Evolutionary conservation across 2,329 filamentous ascomycete genomes (phyloP).

Genomic region (Neonectria sp.): DNA sequence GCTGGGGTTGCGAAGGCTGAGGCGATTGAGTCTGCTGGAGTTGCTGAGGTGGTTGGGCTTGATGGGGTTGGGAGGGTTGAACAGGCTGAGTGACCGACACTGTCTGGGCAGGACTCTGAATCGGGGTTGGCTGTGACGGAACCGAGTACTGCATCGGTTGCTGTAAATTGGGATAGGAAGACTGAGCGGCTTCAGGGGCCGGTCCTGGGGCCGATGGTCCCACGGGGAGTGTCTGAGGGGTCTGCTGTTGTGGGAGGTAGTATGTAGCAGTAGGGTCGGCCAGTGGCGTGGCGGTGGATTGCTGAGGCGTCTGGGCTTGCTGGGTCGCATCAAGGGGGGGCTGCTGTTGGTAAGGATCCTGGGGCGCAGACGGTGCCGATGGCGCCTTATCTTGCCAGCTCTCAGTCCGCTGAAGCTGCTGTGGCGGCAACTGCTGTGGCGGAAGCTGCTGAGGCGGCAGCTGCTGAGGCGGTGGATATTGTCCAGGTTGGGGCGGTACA

Average conservation of each 20-base stretch:
- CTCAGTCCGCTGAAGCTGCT: slow-evolving; percentile 63
- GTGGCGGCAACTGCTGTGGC: slow-evolving; percentile 58
- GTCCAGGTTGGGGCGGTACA: slow-evolving; percentile 55
- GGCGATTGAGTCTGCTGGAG: slow-evolving; percentile 46
- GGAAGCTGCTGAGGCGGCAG: slow-evolving; percentile 54
- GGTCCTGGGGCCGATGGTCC: slow-evolving; percentile 57
- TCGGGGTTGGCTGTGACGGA: slow-evolving; percentile 51
- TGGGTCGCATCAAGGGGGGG: slow-evolving; percentile 46
- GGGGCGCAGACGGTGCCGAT: slow-evolving; percentile 56
- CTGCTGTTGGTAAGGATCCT: slow-evolving; percentile 50
- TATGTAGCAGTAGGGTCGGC: slow-evolving; percentile 70
- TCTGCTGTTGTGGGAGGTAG: slow-evolving; percentile 67
- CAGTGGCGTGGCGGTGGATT: slow-evolving; percentile 46
- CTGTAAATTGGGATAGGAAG: slow-evolving; percentile 68
- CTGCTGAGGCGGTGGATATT: slow-evolving; percentile 63
- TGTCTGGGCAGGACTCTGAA: slow-evolving; percentile 48
- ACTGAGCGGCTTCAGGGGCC: slow-evolving; percentile 60
- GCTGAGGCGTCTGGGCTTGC: slow-evolving; percentile 50
- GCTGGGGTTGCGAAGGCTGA: slow-evolving; percentile 55
- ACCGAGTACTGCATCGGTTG: slow-evolving; percentile 61
- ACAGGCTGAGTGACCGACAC: slow-evolving; percentile 41
- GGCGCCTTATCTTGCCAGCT: slow-evolving; percentile 65
- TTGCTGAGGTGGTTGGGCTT: slow-evolving; percentile 48
- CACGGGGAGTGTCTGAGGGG: slow-evolving; percentile 50
- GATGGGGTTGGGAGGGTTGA: slow-evolving; percentile 45